A percentile compares a stretch with the other conserved stretches of the same genome.
phyloP scores from a whole-genome alignment of 2,329 filamentous ascomycete genomes.

The Alternaria conjuncta region DNA sequence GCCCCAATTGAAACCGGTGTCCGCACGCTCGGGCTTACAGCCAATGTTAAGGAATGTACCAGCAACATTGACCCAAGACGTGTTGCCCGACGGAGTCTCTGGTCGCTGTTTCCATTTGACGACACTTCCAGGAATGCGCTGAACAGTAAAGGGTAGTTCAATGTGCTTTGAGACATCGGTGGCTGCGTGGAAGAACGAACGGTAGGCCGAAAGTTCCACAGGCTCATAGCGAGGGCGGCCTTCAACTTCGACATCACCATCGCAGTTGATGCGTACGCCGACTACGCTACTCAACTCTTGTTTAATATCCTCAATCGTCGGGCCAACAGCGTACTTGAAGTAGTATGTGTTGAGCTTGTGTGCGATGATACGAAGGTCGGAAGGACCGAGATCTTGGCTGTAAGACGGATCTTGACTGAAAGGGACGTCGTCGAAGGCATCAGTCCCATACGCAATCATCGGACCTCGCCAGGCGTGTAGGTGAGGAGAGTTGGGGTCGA shows the following conservation, averaged over 20 bases:
- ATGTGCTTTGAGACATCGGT: background rate
- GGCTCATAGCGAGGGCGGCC: background rate
- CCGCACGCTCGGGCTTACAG: background rate
- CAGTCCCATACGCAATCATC: background rate
- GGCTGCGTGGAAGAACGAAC: background rate
- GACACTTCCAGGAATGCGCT: background rate
- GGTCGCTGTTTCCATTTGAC: background rate
- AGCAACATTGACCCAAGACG: no score
- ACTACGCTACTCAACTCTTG: background rate
- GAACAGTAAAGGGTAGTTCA: rapidly evolving
- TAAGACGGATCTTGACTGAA: background rate
- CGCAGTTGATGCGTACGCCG: background rate
- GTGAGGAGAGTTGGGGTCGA: background rate
- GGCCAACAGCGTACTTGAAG: background rate
- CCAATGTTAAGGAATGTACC: background rate
- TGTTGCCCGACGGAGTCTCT: no score
- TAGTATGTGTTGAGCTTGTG: background rate
- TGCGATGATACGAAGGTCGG: background rate
- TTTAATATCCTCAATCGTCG: background rate
- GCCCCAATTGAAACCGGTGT: background rate
- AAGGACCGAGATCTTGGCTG: background rate
- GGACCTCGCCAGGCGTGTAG: background rate
- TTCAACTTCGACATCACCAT: background rate
- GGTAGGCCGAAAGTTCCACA: background rate
- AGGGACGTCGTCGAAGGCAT: background rate